phyloP scores from a whole-genome alignment of 257 asterid species.

The Solanum dulcamara region DNA sequence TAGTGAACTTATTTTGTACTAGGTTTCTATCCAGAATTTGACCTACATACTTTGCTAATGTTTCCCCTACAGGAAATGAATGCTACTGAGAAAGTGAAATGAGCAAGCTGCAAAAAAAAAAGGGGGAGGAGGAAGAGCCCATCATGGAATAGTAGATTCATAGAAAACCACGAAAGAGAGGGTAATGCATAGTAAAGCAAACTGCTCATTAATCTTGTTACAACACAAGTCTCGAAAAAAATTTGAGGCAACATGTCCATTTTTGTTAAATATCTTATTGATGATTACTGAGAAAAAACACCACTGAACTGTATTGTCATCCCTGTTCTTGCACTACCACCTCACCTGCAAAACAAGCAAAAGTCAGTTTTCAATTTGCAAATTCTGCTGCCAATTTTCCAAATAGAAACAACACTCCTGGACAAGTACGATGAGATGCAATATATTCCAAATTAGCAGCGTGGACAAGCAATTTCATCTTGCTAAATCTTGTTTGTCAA shows the following conservation, averaged over 20 bases:
- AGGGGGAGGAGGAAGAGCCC: not conserved
- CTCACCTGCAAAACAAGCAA: not conserved
- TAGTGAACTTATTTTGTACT: not conserved
- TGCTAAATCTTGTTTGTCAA: not conserved
- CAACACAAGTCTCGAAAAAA: not conserved
- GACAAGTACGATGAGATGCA: not conserved
- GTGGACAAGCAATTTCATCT: not conserved
- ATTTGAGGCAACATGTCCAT: not conserved
- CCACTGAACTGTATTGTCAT: not conserved
- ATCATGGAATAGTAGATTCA: not conserved
- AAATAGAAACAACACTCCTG: not conserved
- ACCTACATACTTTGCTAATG: not conserved
- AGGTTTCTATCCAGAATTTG: not conserved
- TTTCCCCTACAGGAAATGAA: not conserved
- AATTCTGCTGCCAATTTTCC: not conserved
- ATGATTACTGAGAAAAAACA: not conserved
- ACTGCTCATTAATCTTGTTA: not conserved
- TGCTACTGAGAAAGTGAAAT: not conserved
- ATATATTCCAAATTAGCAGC: not conserved
- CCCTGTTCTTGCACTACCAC: not conserved
- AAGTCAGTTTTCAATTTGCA: not conserved
- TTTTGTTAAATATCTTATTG: not conserved
- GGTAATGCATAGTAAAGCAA: not conserved
- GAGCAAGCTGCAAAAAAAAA: not conserved
- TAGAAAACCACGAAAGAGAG: not conserved